Evolutionary conservation across 352 stramenopile species (phyloP), one percentile per base, ranked within the genome.

Genomic region (Salisapilia sapeloensis): DNA sequence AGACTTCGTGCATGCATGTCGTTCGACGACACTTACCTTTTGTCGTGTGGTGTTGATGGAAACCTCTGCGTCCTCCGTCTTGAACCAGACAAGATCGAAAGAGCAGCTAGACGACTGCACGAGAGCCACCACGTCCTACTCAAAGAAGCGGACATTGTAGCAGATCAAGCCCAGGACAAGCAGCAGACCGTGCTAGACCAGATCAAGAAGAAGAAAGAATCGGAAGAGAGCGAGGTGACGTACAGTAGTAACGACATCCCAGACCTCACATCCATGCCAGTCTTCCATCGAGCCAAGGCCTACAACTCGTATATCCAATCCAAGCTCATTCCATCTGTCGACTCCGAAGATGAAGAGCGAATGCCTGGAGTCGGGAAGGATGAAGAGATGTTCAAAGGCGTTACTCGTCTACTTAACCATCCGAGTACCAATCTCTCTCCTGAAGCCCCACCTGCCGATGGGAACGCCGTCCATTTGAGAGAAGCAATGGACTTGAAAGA

Each of bases 1-100:
- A 4, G n/a, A n/a, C 29, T 13, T 18, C n/a, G 12, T 42, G 43
- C 74, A 9, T 52, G 57, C n/a, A 33, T 83, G 22, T 89, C 67
- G 10, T 93, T 79, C 21, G 81, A 94, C 45, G 78, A 93, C 29
- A 67, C 61, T 19, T 92, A 78, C 19, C 43, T 87, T 1, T 18
- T 94, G 11, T 57, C 60, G 16, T 57, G 51, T 4, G 81, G 78
- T 9, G 48, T 37, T 13, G 81, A 94, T 29, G 78, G 81, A 4
- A 70, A 83, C 21, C 29, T 94, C 3, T 80, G 65, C 16, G 54
- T 89, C 26, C 58, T 56, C 19, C 60, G 74, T 8, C 24, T 92
- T 1, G 38, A 79, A 30, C 47, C 30, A n/a, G 60, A 78, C 11
- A 71, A 75, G 27, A 33, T 84, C 15, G 50, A 56, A 3, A 44